Evolutionary conservation across 2,329 filamentous ascomycete genomes (phyloP), one percentile per base, ranked within the genome.

Genomic region (Ramularia collo-cygni): DNA sequence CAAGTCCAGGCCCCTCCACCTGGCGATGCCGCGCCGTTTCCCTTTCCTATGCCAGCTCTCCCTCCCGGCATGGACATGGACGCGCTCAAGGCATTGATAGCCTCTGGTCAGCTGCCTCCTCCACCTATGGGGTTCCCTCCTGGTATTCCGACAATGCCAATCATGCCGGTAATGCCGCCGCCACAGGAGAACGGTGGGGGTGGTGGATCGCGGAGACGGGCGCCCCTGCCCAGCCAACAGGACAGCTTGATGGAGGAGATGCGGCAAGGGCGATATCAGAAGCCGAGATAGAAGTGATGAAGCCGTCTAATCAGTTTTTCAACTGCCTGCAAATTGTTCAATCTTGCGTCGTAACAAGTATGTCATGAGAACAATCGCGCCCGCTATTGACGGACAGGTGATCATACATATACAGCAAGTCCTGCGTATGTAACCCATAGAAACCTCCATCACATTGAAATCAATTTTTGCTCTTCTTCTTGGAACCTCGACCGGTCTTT

Each of bases 171-270:
- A 32, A 12, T 33, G 17, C 30, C 40, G 14, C 21, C 44, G 14
- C 35, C 43, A 8, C 24, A 42, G 16, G 29, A 34, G 34, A 33
- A 33, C 19, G 16, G 29, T 19, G 42, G 36, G 15, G 42, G 55
- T 13, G 59, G 48, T 33, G 59, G 46, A 12, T 35, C 78, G 13
- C 72, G 83, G 44, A 72, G 68, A 51, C 67, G 81, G 45, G 85
- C 75, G 4, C 86, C 85, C 7, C 64, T 94, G 30, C 87, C 87
- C 0, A 89, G 85, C 58, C 87, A 93, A 64, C 79, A 85, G 57
- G 87, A 92, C 59, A 89, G 84, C 52, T 64, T 93, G 52, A 76
- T 81, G 52, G 77, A 82, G 61, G 85, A 90, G 63, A 86, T 90
- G 69, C 75, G 74, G 47, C 67, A 68, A 47, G 72, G 72, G 8